phyloP scores from a whole-genome alignment of 352 stramenopile genomes.

The Phytopythium delawarense region DNA sequence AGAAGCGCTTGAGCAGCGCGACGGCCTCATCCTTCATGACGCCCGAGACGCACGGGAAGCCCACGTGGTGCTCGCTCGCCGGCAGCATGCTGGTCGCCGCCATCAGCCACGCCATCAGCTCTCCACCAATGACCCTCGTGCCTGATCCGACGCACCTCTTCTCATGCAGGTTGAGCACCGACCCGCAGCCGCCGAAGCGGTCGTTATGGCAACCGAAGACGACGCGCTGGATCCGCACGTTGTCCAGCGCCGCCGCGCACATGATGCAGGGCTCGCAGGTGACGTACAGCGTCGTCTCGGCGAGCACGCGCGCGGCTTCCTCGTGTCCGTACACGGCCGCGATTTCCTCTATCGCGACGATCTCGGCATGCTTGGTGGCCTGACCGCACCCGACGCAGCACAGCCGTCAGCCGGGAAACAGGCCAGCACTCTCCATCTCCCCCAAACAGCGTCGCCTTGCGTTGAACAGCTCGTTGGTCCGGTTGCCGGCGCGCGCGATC shows the following conservation, averaged over 20 bases:
- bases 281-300: conserved; percentile 75
- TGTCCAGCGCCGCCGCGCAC: conserved; percentile 86
- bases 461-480: conserved; percentile 87
- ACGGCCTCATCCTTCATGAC: conserved; percentile 86
- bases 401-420: background rate
- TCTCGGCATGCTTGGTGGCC: conserved; percentile 89
- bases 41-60: conserved; percentile 61
- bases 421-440: background rate
- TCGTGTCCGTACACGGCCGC: conserved; percentile 32
- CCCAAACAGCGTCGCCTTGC: conserved; percentile 16
- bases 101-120: conserved; percentile 8
- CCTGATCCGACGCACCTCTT: conserved; percentile 23
- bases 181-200: conserved; percentile 91
- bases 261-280: conserved; percentile 95
- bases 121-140: background rate
- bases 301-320: conserved; percentile 38
- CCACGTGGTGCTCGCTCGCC: conserved; percentile 38
- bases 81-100: conserved; percentile 21
- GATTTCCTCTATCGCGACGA: conserved; percentile 88
- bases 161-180: conserved; percentile 83
- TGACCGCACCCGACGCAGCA: conserved; percentile 13
- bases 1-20: conserved; percentile 84
- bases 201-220: conserved; percentile 92
- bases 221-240: conserved; percentile 69
- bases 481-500: conserved; percentile 80